Base-by-base conservation (phyloP, 2,329 filamentous ascomycete genomes). In the Cryphonectria naterciae region DNA sequence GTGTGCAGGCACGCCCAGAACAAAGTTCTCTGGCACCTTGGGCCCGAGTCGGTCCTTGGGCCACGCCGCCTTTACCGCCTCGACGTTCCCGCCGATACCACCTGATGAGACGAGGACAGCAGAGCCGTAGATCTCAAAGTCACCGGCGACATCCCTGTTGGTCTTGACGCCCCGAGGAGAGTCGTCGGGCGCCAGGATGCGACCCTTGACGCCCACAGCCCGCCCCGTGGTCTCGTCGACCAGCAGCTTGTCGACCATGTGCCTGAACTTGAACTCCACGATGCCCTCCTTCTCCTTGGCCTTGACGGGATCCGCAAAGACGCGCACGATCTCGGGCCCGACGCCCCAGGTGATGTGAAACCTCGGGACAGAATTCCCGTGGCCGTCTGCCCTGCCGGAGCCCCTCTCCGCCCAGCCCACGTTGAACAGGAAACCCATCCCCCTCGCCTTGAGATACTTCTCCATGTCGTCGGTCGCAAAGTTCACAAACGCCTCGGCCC, bases 401-500 rank as follows among this genome's bases (percentile, higher is more conserved):
- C 88, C 88, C 6, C 88, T 81, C 81, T 90, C 88, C 1, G 88
- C 88, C 88, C 88, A 90, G 37, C 86, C 86, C 1, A 90, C 87
- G 69, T 84, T 87, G 65, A 81, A 75, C 43, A 88, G 68, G 73
- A 90, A 89, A 0, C 83, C 81, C 25, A 89, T 74, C 1, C 88
- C 88, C 7, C 81, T 79, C 0, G 78, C 82, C 74, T 86, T 87
- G 73, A 90, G 82, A 71, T 90, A 91, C 35, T 74, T 72, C 79
- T 90, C 88, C 83, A 90, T 85, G 74, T 85, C 86, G 75, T 87
- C 85, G 2, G 85, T 79, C 1, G 88, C 88, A 76, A 91, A 90
- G 78, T 89, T 80, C 68, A 90, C 88, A 78, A 89, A 90, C 0
- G 88, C 88, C 76, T 88, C 84, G n/a, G 88, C 88, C 88, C 88